Evolutionary conservation across 805 yeast genomes (phyloP).

Genomic region (Isabelozyma rhagii): DNA sequence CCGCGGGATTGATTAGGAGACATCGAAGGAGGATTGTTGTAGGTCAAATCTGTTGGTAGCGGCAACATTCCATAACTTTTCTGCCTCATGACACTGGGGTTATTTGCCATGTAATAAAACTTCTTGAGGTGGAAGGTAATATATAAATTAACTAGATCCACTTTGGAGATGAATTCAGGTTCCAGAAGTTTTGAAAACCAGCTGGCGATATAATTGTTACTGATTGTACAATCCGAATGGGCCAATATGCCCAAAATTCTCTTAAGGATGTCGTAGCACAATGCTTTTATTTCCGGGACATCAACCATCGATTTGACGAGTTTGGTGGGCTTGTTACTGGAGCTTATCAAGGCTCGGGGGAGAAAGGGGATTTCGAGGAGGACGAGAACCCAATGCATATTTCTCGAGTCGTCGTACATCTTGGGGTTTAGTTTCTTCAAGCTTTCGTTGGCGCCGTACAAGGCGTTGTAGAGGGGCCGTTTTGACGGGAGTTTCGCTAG

Average conservation of each 20-base stretch:
- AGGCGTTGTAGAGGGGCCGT: slow-evolving; percentile 55
- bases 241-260: slow-evolving; percentile 68
- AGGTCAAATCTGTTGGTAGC: not conserved
- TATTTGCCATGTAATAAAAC: slow-evolving; percentile 40
- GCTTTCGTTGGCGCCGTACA: slow-evolving; percentile 49
- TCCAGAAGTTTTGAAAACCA: slow-evolving; percentile 52
- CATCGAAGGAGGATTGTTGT: not conserved
- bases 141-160: slow-evolving; percentile 71
- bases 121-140: slow-evolving; percentile 72
- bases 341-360: slow-evolving; percentile 42
- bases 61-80: not conserved
- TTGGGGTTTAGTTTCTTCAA: slow-evolving; percentile 42
- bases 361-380: slow-evolving; percentile 68
- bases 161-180: slow-evolving; percentile 46
- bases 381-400: slow-evolving; percentile 59
- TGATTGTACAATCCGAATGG: slow-evolving; percentile 36
- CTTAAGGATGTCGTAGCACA: slow-evolving; percentile 69
- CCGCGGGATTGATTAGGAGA: not conserved
- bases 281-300: slow-evolving; percentile 49
- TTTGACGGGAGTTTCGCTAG: slow-evolving; percentile 54
- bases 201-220: slow-evolving; percentile 43
- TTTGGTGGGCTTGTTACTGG: slow-evolving; percentile 9
- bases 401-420: slow-evolving; percentile 30
- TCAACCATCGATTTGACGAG: slow-evolving; percentile 26
- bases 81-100: slow-evolving; percentile 14